phyloP scores from a whole-genome alignment of 2,329 filamentous ascomycete species.

The Aspergillus luchuensis region DNA sequence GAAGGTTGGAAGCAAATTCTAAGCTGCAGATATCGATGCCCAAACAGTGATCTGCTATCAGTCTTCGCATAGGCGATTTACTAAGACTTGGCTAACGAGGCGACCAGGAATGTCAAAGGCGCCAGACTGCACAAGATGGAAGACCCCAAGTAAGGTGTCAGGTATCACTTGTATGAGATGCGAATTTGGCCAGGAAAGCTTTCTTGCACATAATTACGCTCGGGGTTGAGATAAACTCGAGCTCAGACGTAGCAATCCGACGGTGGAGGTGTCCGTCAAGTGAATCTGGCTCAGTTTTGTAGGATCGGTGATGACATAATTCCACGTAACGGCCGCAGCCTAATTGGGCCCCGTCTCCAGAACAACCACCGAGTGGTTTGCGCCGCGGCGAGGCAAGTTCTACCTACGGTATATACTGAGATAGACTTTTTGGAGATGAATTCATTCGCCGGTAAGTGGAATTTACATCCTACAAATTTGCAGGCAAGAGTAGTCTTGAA shows the following conservation, averaged over 20 bases:
- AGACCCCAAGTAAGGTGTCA: not conserved
- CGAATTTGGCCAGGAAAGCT: slow-evolving; percentile 9
- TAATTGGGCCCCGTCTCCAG: slow-evolving; percentile 17
- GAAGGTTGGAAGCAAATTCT: slow-evolving; percentile 23
- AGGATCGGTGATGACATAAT: slow-evolving; percentile 32
- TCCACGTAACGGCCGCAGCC: slow-evolving; percentile 29
- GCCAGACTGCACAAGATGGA: slow-evolving; percentile 4
- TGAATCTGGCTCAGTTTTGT: slow-evolving; percentile 20
- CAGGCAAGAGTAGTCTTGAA: too few relatives aligned
- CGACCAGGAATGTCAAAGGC: slow-evolving; percentile 17
- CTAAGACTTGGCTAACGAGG: slow-evolving; percentile 17
- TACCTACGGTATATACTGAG: too few relatives aligned
- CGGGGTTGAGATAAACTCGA: slow-evolving; percentile 15
- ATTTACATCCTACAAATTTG: too few relatives aligned
- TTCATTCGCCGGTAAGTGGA: too few relatives aligned
- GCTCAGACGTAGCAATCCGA: slow-evolving; percentile 23
- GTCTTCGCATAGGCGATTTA: slow-evolving; percentile 31
- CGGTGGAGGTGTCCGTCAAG: slow-evolving; percentile 20
- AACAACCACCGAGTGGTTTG: not conserved
- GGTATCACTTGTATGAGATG: not conserved
- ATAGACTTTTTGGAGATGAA: too few relatives aligned
- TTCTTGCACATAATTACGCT: slow-evolving; percentile 12
- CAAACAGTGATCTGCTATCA: slow-evolving; percentile 28
- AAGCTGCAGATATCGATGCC: slow-evolving; percentile 23
- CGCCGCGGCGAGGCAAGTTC: too few relatives aligned